Percentiles rank a stretch among this genome's conserved stretches.
Conservation (phyloP, 1,139 yeast species). For the Magnusiomyces clavatus region DNA sequence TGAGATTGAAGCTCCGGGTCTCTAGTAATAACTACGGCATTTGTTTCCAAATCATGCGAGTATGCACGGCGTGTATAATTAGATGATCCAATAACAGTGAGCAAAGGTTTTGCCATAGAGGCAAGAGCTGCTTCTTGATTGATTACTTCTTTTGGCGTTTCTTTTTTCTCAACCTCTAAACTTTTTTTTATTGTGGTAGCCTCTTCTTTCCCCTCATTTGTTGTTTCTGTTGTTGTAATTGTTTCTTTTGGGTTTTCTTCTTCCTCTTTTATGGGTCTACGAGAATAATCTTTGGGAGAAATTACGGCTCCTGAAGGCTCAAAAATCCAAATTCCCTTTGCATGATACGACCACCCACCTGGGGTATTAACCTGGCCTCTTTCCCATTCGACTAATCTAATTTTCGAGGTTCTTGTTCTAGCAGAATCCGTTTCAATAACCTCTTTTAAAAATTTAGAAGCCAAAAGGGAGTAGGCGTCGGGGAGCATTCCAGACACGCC, state of each 20-base stretch:
- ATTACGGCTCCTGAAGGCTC: constrained; percentile 34
- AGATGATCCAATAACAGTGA: constrained; percentile 85
- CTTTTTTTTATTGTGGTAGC: too few species aligned
- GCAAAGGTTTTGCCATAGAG: constrained; percentile 42
- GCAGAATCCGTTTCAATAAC: constrained; percentile 32
- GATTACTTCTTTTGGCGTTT: neutral
- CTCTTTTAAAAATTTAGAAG: constrained; percentile 57
- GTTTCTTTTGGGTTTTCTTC: too few species aligned
- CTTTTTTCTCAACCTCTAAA: neutral
- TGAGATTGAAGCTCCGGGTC: constrained; percentile 49
- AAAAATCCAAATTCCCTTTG: constrained; percentile 91
- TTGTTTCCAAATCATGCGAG: constrained; percentile 78
- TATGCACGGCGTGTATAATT: constrained; percentile 91
- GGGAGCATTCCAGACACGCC: constrained; percentile 84
- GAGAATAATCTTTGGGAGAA: too few species aligned
- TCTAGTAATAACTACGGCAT: constrained; percentile 68
- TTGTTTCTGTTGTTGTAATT: too few species aligned
- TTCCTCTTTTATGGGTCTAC: too few species aligned
- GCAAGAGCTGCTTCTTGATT: constrained; percentile 17
- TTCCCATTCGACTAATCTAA: constrained; percentile 75
- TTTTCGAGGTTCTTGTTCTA: constrained; percentile 18
- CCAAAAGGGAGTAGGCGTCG: constrained; percentile 74
- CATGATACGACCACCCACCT: constrained; percentile 96
- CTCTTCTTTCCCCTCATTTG: too few species aligned
- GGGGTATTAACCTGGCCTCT: constrained; percentile 74